Base-by-base conservation (phyloP, 768 basidiomycete species). In the Lentinula lateritia region DNA sequence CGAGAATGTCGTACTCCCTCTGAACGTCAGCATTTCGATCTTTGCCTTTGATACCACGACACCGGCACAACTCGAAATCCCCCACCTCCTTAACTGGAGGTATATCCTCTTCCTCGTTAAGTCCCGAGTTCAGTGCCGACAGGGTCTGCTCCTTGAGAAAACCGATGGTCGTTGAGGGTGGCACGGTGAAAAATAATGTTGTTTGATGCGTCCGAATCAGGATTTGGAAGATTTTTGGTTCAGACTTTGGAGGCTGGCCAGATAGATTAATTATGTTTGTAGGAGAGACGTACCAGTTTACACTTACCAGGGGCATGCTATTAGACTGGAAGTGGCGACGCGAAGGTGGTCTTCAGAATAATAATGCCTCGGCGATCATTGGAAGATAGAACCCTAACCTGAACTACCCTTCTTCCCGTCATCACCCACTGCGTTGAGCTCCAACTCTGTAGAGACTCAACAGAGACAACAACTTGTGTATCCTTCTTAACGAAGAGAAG, bases 201-300 rank as follows among this genome's bases (percentile, higher is more conserved):
- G 88, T 74, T 64, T 84, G 89, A 75, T 91, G 88, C 0, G 89
- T 87, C 67, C 88, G 90, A 65, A 91, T 71, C n/a, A 84, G 77
- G 16, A 92, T 68, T 58, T 89, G 85, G 73, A 86, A 86, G 53
- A 83, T 76, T 73, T 86, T 89, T 7, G 86, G 85, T 43, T 79
- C 79, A 13, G 76, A 64, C 68, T 82, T 80, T 12, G 13, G 48
- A 12, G 59, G 50, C 48, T 18, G 23, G 8, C 6, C 10, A 48
- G 16, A 48, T n/a, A 41, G 39, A 39, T 39, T 13, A 39, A n/a
- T 18, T 39, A n/a, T 28, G 54, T 16, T 18, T 9, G 16, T 15
- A 59, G 16, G 45, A 59, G 32, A 58, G 15, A 5, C 28, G 28
- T 28, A 4, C 3, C 28, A 45, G 38, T n/a, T 39, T 34, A 16